phyloP scores from a whole-genome alignment of 495 filamentous ascomycete species.

The Neurospora tetraspora region DNA sequence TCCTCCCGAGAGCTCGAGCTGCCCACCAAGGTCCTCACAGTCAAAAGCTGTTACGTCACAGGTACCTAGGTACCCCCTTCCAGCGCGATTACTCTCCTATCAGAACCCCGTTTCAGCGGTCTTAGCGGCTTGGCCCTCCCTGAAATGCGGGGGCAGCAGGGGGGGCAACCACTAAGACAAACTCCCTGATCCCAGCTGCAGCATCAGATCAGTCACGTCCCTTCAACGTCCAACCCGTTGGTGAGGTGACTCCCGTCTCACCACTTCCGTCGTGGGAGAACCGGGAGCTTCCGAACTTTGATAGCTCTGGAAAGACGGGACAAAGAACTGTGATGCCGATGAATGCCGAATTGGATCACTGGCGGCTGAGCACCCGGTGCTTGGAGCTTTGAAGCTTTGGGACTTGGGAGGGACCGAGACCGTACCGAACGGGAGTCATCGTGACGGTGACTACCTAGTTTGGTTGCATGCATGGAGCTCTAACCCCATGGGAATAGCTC shows the following conservation, averaged over 20 bases:
- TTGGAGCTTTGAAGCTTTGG: neutral
- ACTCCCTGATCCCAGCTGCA: neutral
- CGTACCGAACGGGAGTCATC: neutral
- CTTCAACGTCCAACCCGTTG: neutral
- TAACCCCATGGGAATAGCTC: neutral
- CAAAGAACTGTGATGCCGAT: neutral
- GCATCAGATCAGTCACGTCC: neutral
- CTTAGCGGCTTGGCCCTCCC: neutral
- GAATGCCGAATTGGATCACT: neutral
- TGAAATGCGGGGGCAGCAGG: neutral
- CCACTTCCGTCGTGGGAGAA: neutral
- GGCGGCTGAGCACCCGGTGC: neutral
- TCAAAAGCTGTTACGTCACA: neutral
- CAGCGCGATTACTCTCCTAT: neutral
- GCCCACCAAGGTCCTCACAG: neutral
- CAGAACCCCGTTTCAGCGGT: neutral
- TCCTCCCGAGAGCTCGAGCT: neutral
- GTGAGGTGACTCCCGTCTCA: neutral
- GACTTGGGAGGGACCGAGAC: no score
- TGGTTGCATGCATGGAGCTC: neutral
- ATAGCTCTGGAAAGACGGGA: neutral
- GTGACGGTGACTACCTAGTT: neutral
- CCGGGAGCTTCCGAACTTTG: neutral
- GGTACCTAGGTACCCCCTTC: neutral
- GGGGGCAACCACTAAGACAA: neutral